Base-by-base conservation (phyloP, 768 basidiomycete genomes). In the Leucosporidium creatinivorum region DNA sequence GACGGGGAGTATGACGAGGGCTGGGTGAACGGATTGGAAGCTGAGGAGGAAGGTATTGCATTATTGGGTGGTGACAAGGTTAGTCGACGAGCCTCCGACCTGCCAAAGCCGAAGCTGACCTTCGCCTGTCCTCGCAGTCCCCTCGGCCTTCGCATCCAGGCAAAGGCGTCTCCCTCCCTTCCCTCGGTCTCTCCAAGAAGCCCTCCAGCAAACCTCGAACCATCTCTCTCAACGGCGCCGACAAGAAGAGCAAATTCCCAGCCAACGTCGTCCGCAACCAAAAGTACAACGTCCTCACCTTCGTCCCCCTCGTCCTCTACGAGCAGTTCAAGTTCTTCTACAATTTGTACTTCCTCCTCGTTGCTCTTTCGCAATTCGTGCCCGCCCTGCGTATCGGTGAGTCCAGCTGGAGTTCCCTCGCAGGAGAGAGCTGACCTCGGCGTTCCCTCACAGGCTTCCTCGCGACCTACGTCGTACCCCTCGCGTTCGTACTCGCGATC, bases 311-410 rank as follows among this genome's bases (percentile, higher is more conserved):
- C 72, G 93, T 98, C 55, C 85, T 98, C 77, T 98, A 97, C 78
- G 93, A 98, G 78, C 94, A 98, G 78, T 99, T 98, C 87, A 98
- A 97, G 79, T 97, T 94, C 83, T 99, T 99, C 82, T 98, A 96
- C 85, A 99, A 98, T 77, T 83, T 97, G 10, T 99, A 98, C 79
- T 99, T 99, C 77, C 85, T 98, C 17, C 86, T 98, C 28, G 96
- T 99, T 48, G 96, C 96, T 0, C 82, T 98, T 12, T 92, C 89
- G 13, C 96, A 98, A 78, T 96, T 99, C 76, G 81, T 99, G 23
- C 96, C 96, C 19, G 89, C 93, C 0, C 84, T 99, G 67, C 93
- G 92, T 81, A 99, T 96, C 67, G 93, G 93, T 91, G 61, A 56
- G 85, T 80, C 39, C 30, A 0, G 1, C 10, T 18, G 19, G 56